phyloP scores from a whole-genome alignment of 2,329 filamentous ascomycete genomes.

The Neopestalotiopsis sp. region DNA sequence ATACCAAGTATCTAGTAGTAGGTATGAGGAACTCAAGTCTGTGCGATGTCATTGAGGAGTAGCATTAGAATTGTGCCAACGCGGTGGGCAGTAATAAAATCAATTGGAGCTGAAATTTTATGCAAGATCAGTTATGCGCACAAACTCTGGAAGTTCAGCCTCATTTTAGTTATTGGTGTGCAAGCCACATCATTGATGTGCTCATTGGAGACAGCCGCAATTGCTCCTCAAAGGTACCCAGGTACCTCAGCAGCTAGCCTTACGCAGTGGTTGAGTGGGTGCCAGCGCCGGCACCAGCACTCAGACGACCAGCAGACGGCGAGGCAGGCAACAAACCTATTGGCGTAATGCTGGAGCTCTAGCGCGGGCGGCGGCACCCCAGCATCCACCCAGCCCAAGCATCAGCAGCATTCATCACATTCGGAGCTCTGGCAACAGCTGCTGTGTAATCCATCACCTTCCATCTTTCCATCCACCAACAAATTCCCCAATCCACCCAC shows the following conservation, averaged over 20 bases:
- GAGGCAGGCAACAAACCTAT: background rate
- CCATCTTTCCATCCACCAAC: constrained; percentile 24
- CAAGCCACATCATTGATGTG: too few relatives aligned
- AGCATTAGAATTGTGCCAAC: too few relatives aligned
- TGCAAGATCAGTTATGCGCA: background rate
- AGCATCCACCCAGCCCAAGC: constrained; percentile 5
- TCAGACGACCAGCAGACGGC: background rate
- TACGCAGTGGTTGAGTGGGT: background rate
- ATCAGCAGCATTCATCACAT: constrained; percentile 3
- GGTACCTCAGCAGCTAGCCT: background rate
- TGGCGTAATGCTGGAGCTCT: constrained; percentile 12
- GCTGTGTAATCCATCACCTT: constrained; percentile 20
- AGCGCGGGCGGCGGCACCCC: constrained; percentile 4
- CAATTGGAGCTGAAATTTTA: too few relatives aligned
- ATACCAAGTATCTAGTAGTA: too few relatives aligned
- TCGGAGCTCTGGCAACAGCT: constrained; percentile 24
- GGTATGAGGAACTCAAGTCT: too few relatives aligned
- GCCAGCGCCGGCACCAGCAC: background rate
- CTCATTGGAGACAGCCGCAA: too few relatives aligned
- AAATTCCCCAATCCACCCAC: background rate
- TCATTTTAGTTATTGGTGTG: background rate
- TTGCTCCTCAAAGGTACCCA: background rate
- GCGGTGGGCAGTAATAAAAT: too few relatives aligned
- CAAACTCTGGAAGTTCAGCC: background rate
- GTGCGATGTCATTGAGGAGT: too few relatives aligned